phyloP scores from a whole-genome alignment of 176 grass and related monocot species.

The Alloteropsis semialata region DNA sequence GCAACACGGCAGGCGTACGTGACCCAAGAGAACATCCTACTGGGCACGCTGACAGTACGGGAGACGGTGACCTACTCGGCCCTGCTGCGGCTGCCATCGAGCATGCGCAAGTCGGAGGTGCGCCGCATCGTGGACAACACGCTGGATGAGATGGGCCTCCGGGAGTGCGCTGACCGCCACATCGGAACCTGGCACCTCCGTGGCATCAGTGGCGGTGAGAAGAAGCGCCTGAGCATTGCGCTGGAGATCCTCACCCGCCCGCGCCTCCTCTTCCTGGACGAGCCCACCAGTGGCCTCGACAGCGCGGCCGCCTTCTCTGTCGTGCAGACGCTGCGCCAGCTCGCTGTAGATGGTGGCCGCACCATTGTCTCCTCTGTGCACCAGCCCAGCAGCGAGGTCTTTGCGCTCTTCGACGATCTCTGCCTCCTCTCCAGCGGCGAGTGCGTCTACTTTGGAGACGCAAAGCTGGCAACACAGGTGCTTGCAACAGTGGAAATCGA shows the following conservation, averaged over 20 bases:
- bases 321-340: slow-evolving; percentile 75
- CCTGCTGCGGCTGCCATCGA: slow-evolving; percentile 61
- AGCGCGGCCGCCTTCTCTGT: slow-evolving; percentile 93
- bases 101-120: slow-evolving; percentile 67
- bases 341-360: slow-evolving; percentile 72
- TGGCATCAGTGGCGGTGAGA: slow-evolving; percentile 93
- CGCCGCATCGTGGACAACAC: slow-evolving; percentile 49
- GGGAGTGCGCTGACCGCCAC: slow-evolving; percentile 63
- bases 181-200: slow-evolving; percentile 92
- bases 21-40: slow-evolving; percentile 88
- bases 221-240: slow-evolving; percentile 90
- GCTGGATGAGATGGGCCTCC: slow-evolving; percentile 87
- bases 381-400: slow-evolving; percentile 97
- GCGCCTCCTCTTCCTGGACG: slow-evolving; percentile 68
- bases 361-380: slow-evolving; percentile 86
- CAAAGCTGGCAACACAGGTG: slow-evolving; percentile 76
- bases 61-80: slow-evolving; percentile 92
- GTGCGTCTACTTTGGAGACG: slow-evolving; percentile 79
- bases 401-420: slow-evolving; percentile 80
- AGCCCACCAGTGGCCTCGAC: slow-evolving; percentile 73
- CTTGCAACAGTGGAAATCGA: not conserved
- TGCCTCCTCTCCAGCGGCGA: slow-evolving; percentile 88
- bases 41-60: slow-evolving; percentile 80
- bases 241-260: slow-evolving; percentile 92
- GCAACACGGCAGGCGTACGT: slow-evolving; percentile 67